Base-by-base conservation (phyloP, 805 yeast genomes). In the Metschnikowia henanensis region DNA sequence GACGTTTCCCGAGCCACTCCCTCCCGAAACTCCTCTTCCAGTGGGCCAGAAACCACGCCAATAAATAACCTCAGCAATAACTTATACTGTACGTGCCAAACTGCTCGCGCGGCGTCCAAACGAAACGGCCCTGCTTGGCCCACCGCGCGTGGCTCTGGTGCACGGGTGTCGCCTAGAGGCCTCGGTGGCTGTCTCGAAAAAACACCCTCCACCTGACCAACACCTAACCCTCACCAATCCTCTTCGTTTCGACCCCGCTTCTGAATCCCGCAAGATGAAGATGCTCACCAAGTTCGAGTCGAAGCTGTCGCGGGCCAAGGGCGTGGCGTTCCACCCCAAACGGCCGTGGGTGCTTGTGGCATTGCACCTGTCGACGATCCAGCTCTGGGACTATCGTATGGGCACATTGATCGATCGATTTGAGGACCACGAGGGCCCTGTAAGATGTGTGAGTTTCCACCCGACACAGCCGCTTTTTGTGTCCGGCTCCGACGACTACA, bases 371-470 rank as follows among this genome's bases (percentile, higher is more conserved):
- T 89, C 97, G n/a, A 90, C 97, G n/a, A 92, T 94, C 64, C 99
- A 95, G 67, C 76, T 94, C 52, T 94, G 99, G 99, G 99, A 94
- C 68, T 94, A 95, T 70, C 83, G 99, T 60, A 94, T 94, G 99
- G 99, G 99, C 34, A 90, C 97, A 3, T 72, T 94, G 62, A 83
- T 94, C 62, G 98, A 91, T 66, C 80, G 97, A 46, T 94, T 90
- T 60, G 99, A 94, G 68, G 99, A 92, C 58, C 99, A 94, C 64
- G 96, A 87, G 59, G 99, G 99, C 21, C 98, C 99, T 3, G 99
- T 94, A 20, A 83, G 99, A 68, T 83, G 91, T 47, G 87, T 94
- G 32, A 92, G 83, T 63, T 92, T 94, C 77, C 99, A 94, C 69
- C 97, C 97, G 46, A 89, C 98, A 5, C 99, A 94, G 71, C 98